A percentile compares a stretch with the other conserved stretches of the same genome.
phyloP scores from a whole-genome alignment of 768 basidiomycete genomes.

The Boletus edulis region DNA sequence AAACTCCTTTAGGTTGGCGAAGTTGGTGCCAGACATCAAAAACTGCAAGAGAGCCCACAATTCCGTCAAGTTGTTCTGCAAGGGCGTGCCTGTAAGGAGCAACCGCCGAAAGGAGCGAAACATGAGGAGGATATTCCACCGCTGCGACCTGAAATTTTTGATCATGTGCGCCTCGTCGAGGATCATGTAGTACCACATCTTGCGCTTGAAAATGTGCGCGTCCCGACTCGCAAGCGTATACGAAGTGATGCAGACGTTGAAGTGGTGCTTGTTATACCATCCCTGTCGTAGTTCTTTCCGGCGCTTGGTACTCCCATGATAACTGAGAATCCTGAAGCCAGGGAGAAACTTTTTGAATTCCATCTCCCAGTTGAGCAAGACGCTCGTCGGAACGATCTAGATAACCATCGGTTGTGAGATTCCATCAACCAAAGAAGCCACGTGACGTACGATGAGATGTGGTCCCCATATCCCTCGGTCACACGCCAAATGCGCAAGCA shows the following conservation, averaged over 20 bases:
- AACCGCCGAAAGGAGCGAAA: slow-evolving; percentile 85
- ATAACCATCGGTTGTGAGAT: neutral
- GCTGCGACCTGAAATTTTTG: slow-evolving; percentile 93
- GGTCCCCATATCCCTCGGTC: slow-evolving; percentile 91
- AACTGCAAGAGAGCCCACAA: slow-evolving; percentile 96
- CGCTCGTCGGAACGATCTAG: slow-evolving; percentile 87
- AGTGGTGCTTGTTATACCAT: slow-evolving; percentile 85
- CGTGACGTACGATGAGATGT: slow-evolving; percentile 68
- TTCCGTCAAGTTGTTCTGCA: slow-evolving; percentile 96
- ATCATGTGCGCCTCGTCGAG: slow-evolving; percentile 97
- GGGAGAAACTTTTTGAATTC: slow-evolving; percentile 97
- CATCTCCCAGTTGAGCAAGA: slow-evolving; percentile 94
- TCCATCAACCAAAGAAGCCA: neutral
- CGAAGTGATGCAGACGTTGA: slow-evolving; percentile 94
- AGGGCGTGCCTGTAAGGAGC: slow-evolving; percentile 91
- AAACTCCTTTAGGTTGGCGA: slow-evolving; percentile 92
- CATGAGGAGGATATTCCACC: slow-evolving; percentile 90
- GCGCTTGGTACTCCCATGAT: slow-evolving; percentile 87
- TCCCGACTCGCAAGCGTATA: slow-evolving; percentile 92
- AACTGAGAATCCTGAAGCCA: slow-evolving; percentile 81
- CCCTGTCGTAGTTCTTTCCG: slow-evolving; percentile 88
- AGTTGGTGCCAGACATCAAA: slow-evolving; percentile 83
- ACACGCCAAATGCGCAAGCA: slow-evolving; percentile 90
- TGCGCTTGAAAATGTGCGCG: slow-evolving; percentile 87
- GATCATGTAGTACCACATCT: slow-evolving; percentile 94